phyloP scores from a whole-genome alignment of 1,284 basidiomycete genomes.

The Macrocystidia cucumis region DNA sequence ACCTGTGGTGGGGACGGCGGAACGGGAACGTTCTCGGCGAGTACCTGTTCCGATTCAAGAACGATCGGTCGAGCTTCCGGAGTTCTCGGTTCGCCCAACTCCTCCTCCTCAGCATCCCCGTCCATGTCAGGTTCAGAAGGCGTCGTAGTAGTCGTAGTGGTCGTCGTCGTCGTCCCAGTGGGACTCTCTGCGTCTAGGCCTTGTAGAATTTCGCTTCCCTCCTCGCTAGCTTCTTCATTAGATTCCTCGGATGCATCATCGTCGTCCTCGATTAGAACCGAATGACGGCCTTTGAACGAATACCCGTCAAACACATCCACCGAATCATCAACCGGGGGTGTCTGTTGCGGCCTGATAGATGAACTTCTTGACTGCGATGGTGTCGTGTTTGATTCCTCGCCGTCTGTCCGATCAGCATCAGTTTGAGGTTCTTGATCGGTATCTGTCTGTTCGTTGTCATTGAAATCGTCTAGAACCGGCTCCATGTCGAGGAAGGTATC shows the following conservation, averaged over 20 bases:
- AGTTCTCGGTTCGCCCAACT: slow-evolving; percentile 53
- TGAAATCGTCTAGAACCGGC: slow-evolving; percentile 74
- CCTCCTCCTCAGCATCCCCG: slow-evolving; percentile 22
- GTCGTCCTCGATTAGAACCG: slow-evolving; percentile 66
- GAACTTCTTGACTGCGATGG: slow-evolving; percentile 69
- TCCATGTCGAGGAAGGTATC: slow-evolving; percentile 95
- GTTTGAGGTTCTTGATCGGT: slow-evolving; percentile 57
- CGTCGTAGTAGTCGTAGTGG: slow-evolving; percentile 9
- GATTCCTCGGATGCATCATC: slow-evolving; percentile 44
- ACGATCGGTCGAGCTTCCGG: slow-evolving; percentile 55
- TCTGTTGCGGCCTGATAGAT: slow-evolving; percentile 40
- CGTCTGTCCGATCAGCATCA: slow-evolving; percentile 65
- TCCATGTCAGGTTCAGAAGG: slow-evolving; percentile 24
- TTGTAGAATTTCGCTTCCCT: slow-evolving; percentile 24
- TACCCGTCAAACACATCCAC: slow-evolving; percentile 83
- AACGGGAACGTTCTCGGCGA: slow-evolving; percentile 12
- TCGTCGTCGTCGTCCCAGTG: too few species aligned
- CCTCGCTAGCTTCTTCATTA: slow-evolving; percentile 29
- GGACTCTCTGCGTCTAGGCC: slow-evolving; percentile 11
- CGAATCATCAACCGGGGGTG: slow-evolving; percentile 32
- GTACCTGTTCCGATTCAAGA: too few species aligned
- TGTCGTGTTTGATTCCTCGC: slow-evolving; percentile 61
- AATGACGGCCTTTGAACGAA: slow-evolving; percentile 80
- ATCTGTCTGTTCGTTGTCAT: slow-evolving; percentile 32
- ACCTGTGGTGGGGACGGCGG: too few species aligned